Evolutionary conservation across 352 stramenopile species (phyloP).

Genomic region (Sclerospora graminicola): DNA sequence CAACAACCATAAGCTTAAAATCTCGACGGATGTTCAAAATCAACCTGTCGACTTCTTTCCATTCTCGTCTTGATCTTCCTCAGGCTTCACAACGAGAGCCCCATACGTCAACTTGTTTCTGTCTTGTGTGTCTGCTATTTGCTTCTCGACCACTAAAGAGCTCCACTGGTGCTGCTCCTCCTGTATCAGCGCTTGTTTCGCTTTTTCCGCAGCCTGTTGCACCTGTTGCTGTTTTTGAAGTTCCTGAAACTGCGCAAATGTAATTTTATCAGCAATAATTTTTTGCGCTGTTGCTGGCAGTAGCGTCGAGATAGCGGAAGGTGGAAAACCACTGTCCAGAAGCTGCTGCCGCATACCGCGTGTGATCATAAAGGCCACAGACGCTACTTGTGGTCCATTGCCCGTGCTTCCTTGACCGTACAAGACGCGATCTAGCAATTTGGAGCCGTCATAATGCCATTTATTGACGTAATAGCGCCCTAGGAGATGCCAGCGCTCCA

Average conservation of each 20-base stretch:
- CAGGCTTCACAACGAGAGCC: conserved; percentile 9
- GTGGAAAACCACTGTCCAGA: conserved; percentile 37
- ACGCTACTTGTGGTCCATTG: conserved; percentile 35
- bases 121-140: conserved; percentile 1
- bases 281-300: conserved; percentile 46
- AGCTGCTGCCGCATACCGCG: conserved; percentile 59
- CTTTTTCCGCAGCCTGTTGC: conserved; percentile 8
- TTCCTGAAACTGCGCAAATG: conserved; percentile 42
- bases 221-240: conserved; percentile 26
- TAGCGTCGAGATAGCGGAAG: conserved; percentile 48
- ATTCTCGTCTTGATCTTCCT: neutral
- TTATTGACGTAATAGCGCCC: conserved; percentile 75
- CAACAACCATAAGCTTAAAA: too few species aligned
- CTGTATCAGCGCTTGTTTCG: conserved; percentile 14
- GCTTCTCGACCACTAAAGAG: conserved; percentile 1
- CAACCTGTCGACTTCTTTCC: conserved; percentile 8
- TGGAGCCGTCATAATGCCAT: conserved; percentile 75
- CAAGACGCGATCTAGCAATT: conserved; percentile 63
- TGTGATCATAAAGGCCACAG: conserved; percentile 83
- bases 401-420: conserved; percentile 39
- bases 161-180: conserved; percentile 11
- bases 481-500: conserved; percentile 56
- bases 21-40: neutral
- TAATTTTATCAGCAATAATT: conserved; percentile 44
- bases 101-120: neutral